Conservation (phyloP, 768 basidiomycete species). For the Trametopsis cervina region DNA sequence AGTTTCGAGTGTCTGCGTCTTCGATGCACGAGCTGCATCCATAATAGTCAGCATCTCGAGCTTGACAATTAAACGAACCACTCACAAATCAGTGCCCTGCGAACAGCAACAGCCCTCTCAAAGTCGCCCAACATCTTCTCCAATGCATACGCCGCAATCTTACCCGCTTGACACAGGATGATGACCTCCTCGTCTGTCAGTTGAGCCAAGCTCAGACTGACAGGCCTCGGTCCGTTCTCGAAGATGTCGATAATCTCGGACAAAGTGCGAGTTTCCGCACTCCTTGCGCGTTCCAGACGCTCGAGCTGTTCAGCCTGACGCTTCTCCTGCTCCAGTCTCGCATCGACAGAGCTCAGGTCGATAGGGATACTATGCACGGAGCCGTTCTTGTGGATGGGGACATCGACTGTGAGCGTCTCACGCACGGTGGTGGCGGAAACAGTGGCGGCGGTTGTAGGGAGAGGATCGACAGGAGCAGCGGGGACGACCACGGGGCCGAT, state of each 20-base stretch:
- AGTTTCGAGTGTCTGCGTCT: slow-evolving; percentile 74
- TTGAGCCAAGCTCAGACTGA: slow-evolving; percentile 46
- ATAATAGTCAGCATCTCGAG: neutral
- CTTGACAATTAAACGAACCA: slow-evolving; percentile 14
- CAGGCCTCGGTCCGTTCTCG: slow-evolving; percentile 62
- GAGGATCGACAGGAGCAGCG: slow-evolving; percentile 9
- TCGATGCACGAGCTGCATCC: slow-evolving; percentile 69
- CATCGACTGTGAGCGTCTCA: slow-evolving; percentile 10
- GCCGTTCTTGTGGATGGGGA: slow-evolving; percentile 2
- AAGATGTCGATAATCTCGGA: slow-evolving; percentile 78
- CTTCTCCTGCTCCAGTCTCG: slow-evolving; percentile 35
- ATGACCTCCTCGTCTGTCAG: slow-evolving; percentile 93
- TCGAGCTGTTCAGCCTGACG: slow-evolving; percentile 3
- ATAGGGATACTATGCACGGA: slow-evolving; percentile 30
- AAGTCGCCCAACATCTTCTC: slow-evolving; percentile 91
- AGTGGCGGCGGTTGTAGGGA: slow-evolving; percentile 5
- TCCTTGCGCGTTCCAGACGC: neutral
- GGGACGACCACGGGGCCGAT: slow-evolving; percentile 4
- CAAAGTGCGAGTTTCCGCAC: slow-evolving; percentile 42
- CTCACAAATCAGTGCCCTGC: slow-evolving; percentile 88
- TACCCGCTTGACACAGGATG: slow-evolving; percentile 79
- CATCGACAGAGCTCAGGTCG: slow-evolving; percentile 52
- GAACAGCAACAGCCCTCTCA: slow-evolving; percentile 80
- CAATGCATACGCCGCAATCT: slow-evolving; percentile 90
- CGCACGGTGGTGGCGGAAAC: neutral